Conservation (phyloP, 148 eudicot species). For the Chenopodium album region DNA sequence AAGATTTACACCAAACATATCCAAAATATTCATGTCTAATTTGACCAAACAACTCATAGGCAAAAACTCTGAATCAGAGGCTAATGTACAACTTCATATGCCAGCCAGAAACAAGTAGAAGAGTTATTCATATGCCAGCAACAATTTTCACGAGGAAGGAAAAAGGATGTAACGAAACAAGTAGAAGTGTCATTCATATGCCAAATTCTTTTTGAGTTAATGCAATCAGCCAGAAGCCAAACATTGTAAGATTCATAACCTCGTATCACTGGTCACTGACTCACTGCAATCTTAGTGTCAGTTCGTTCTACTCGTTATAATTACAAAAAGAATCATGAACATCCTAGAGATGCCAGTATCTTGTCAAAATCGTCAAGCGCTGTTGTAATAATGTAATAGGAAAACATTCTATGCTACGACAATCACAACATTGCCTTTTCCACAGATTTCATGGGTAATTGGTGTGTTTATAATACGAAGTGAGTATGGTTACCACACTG, state of each 20-base stretch:
- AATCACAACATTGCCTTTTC: neutral
- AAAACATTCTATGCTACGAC: neutral
- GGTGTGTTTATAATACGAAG: no score
- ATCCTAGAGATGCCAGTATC: neutral
- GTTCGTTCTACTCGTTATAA: neutral
- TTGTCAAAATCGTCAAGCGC: neutral
- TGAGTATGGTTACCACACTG: neutral
- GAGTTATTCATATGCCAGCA: neutral
- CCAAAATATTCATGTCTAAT: neutral
- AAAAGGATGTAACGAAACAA: neutral
- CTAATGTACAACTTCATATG: neutral
- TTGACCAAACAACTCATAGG: neutral
- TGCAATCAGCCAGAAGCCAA: neutral
- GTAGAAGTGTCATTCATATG: no score
- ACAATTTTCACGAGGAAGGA: neutral
- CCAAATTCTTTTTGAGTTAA: neutral
- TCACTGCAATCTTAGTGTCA: neutral
- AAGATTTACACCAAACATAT: neutral
- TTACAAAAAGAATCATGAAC: neutral
- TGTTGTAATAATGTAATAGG: neutral
- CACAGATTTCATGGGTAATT: neutral
- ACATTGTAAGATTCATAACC: neutral
- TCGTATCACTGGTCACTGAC: neutral
- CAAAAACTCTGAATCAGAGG: neutral
- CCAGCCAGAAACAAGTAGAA: neutral